A percentile compares a stretch with the other conserved stretches of the same genome.
phyloP scores from a whole-genome alignment of 129 eudicot species.

The Chrysanthemum seticuspe region DNA sequence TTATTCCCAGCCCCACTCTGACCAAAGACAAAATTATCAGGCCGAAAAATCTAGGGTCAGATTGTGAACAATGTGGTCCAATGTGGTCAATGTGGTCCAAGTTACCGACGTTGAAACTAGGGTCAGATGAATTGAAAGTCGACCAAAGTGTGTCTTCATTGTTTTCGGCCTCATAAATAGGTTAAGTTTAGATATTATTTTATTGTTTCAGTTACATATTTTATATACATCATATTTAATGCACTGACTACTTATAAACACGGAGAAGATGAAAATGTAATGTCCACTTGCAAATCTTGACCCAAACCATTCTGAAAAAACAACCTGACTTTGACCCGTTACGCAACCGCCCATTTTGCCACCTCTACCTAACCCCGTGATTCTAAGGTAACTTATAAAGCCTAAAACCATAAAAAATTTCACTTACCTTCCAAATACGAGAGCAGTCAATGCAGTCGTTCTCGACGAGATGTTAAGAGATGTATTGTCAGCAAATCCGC shows the following conservation, averaged over 20 bases:
- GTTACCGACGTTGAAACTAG: neutral
- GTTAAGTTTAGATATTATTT: too few species aligned
- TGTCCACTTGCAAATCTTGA: neutral
- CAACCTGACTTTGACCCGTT: neutral
- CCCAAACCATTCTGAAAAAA: neutral
- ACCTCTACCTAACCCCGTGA: neutral
- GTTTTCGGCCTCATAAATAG: neutral
- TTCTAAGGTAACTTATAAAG: too few species aligned
- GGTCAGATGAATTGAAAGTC: neutral
- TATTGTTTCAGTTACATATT: too few species aligned
- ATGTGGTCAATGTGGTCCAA: too few species aligned
- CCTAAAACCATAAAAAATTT: neutral
- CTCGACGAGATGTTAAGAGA: conserved; percentile 92
- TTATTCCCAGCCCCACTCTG: too few species aligned
- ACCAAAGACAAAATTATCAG: too few species aligned
- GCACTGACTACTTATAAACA: too few species aligned
- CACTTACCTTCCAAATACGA: conserved; percentile 75
- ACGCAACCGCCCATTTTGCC: neutral
- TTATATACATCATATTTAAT: too few species aligned
- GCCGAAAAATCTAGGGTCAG: too few species aligned
- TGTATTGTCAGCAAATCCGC: conserved; percentile 84
- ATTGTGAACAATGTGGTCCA: too few species aligned
- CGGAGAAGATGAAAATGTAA: too few species aligned
- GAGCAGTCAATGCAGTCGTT: conserved; percentile 83
- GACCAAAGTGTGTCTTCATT: neutral